phyloP scores from a whole-genome alignment of 1,139 yeast genomes.

The Saccharomycopsis phalli region DNA sequence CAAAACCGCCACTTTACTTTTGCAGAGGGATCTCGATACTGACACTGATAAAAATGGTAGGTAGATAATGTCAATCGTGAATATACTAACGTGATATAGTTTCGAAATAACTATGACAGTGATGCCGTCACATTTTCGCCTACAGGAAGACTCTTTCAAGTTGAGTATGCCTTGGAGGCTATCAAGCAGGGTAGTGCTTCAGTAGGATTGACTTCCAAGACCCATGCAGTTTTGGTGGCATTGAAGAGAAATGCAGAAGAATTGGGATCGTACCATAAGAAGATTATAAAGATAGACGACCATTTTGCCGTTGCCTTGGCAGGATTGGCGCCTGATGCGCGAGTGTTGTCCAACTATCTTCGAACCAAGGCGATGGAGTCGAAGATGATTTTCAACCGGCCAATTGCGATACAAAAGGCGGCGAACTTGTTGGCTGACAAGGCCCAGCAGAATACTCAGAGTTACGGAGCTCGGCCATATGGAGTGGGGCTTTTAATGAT shows the following conservation, averaged over 20 bases:
- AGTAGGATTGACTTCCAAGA: conserved; percentile 81
- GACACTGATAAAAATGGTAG: no score
- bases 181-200: conserved; percentile 98
- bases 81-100: no score
- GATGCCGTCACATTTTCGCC: conserved; percentile 97
- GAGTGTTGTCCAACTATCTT: conserved; percentile 80
- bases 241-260: conserved; percentile 94
- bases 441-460: conserved; percentile 94
- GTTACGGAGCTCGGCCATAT: conserved; percentile 93
- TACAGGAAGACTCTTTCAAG: conserved; percentile 92
- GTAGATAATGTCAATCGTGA: no score
- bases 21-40: no score
- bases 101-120: conserved; percentile 96
- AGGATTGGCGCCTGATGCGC: conserved; percentile 96
- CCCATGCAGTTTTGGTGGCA: conserved; percentile 86
- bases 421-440: conserved; percentile 86
- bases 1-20: no score
- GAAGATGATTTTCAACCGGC: conserved; percentile 77
- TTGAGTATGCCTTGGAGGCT: conserved; percentile 94
- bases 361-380: conserved; percentile 90
- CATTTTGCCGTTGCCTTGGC: conserved; percentile 95
- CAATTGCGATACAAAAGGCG: conserved; percentile 79
- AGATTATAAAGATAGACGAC: conserved; percentile 81
- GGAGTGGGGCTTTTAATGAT: conserved; percentile 91
- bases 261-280: conserved; percentile 92